Evolutionary conservation across 768 basidiomycete genomes (phyloP).

Genomic region (Galerina sulciceps): DNA sequence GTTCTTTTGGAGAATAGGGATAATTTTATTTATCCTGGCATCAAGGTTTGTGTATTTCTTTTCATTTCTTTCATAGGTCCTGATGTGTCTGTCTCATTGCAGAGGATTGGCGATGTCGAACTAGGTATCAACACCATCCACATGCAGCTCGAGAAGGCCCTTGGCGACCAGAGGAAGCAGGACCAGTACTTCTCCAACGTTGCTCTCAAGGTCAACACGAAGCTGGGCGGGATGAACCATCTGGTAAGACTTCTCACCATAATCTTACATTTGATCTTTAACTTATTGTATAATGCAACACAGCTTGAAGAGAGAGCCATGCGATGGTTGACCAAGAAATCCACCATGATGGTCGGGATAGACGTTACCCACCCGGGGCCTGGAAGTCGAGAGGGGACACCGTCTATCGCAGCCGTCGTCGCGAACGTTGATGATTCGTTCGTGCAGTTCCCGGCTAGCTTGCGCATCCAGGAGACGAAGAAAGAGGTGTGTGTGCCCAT

Average conservation of each 20-base stretch:
- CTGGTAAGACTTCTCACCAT: constrained; percentile 32
- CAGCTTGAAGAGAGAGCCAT: constrained; percentile 59
- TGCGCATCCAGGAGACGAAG: constrained; percentile 66
- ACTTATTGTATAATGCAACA: not conserved
- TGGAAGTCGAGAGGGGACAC: constrained; percentile 67
- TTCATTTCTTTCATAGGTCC: not conserved
- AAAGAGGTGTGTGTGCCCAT: constrained; percentile 39
- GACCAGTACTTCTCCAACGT: constrained; percentile 86
- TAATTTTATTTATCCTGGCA: constrained; percentile 78
- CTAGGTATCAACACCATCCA: constrained; percentile 80
- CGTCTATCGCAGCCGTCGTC: constrained; percentile 84
- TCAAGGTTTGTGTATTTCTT: constrained; percentile 53
- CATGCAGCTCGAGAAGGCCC: constrained; percentile 67
- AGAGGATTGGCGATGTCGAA: constrained; percentile 72
- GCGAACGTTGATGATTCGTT: constrained; percentile 73
- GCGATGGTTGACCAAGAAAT: constrained; percentile 65
- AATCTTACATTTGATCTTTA: not conserved
- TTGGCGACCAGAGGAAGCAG: constrained; percentile 57
- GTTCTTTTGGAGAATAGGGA: constrained; percentile 72
- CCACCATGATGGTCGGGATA: constrained; percentile 85
- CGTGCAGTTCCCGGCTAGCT: constrained; percentile 78
- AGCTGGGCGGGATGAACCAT: constrained; percentile 84
- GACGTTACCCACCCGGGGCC: constrained; percentile 85
- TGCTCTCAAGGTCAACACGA: constrained; percentile 81
- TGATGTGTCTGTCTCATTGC: constrained; percentile 1